These are phyloP conservation scores for Plasmodium berghei DNA, from an alignment of 169 alveolate species.

Conservation along the genomic window DNA sequence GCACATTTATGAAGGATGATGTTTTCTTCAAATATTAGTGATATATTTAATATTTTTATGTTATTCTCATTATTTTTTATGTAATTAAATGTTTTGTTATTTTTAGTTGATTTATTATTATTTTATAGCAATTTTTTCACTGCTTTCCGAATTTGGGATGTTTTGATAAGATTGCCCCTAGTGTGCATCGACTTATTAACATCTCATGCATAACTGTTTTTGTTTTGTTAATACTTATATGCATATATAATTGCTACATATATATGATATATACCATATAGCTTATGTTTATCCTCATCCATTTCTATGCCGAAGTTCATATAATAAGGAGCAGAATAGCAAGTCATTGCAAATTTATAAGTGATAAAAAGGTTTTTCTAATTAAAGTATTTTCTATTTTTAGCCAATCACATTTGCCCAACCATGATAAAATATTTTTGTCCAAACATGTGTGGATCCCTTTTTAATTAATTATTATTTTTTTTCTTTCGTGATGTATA, in stretches of 20 bases:
- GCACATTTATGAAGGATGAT: too few relatives aligned
- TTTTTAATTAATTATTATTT: neutral
- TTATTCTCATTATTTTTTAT: too few relatives aligned
- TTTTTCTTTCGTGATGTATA: neutral
- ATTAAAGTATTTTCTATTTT: constrained; percentile 27
- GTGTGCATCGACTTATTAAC: too few relatives aligned
- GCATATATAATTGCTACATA: neutral
- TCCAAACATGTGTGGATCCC: neutral
- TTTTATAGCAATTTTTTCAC: too few relatives aligned
- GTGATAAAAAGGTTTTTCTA: constrained; percentile 37
- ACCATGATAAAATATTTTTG: neutral
- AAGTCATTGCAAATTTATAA: constrained; percentile 76
- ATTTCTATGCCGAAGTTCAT: constrained; percentile 26
- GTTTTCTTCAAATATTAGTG: too few relatives aligned
- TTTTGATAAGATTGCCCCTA: too few relatives aligned
- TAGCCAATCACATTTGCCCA: constrained; percentile 35
- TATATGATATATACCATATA: neutral
- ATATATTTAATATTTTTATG: too few relatives aligned
- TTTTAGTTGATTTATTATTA: too few relatives aligned
- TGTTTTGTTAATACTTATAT: neutral
- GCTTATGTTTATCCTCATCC: neutral
- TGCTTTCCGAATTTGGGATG: too few relatives aligned
- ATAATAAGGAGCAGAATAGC: constrained; percentile 48
- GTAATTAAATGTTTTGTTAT: too few relatives aligned
- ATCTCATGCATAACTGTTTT: too few relatives aligned